Conservation (phyloP, 2,329 filamentous ascomycete genomes). For the Myriangium duriaei region DNA sequence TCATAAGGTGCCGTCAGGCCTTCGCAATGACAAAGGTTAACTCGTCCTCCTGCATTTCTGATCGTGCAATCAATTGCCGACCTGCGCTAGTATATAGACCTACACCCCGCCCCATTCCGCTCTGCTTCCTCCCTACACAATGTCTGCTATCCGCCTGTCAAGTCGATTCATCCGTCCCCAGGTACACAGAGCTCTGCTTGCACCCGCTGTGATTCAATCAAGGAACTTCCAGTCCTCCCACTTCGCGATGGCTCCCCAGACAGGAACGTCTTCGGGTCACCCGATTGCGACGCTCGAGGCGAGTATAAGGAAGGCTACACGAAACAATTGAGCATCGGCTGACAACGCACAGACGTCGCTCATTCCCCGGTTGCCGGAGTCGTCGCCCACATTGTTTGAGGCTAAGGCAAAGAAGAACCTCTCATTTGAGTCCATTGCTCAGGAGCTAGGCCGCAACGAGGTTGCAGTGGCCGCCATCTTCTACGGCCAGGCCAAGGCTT, state of each 20-base stretch:
- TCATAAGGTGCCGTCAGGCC: too few relatives aligned
- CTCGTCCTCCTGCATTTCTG: too few relatives aligned
- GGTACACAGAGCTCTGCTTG: too few relatives aligned
- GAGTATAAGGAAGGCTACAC: background rate
- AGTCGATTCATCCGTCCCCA: too few relatives aligned
- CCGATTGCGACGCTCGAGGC: slow-evolving; percentile 23
- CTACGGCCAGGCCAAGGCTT: slow-evolving; percentile 73
- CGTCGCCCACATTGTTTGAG: slow-evolving; percentile 62
- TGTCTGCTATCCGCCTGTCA: too few relatives aligned
- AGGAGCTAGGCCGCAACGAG: slow-evolving; percentile 63
- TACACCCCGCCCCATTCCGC: too few relatives aligned
- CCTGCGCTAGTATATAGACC: too few relatives aligned
- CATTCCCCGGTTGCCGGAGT: slow-evolving; percentile 54
- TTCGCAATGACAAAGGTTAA: too few relatives aligned
- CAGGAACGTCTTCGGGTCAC: slow-evolving; percentile 15
- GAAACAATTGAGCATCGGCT: slow-evolving; percentile 6
- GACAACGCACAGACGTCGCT: slow-evolving; percentile 45
- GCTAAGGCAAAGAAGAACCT: slow-evolving; percentile 66
- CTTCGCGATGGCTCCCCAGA: slow-evolving; percentile 22
- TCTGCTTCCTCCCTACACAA: too few relatives aligned
- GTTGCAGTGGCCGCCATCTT: slow-evolving; percentile 80
- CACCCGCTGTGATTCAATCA: too few relatives aligned
- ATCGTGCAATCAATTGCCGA: too few relatives aligned
- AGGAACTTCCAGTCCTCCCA: too few relatives aligned
- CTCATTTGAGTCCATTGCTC: slow-evolving; percentile 66